Evolutionary conservation across 148 eudicot species (phyloP), one percentile per base, ranked within the genome.

Genomic region (Fagopyrum esculentum): DNA sequence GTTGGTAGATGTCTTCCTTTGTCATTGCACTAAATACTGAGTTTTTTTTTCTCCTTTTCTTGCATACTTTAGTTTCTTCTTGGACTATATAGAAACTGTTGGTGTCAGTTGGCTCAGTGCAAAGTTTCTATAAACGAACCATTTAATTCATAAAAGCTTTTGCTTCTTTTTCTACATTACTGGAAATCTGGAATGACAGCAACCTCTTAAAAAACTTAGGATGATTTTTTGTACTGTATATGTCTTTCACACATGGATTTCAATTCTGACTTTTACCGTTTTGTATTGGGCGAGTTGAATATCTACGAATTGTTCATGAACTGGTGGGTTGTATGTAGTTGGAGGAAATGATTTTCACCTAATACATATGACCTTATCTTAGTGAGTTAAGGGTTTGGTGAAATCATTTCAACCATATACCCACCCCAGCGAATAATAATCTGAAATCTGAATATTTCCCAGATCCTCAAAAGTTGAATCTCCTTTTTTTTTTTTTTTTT

Each of bases 351-450:
- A 63, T 63, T 66, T 40, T 66, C 47, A 66, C 71, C 71, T 66
- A 66, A 40, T 66, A 66, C 71, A 66, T 66, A 43, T 43, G 71
- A 66, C 71, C 19, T 15, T 66, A 43, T 40, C 15, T 0, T 13
- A 15, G 46, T 43, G 71, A 66, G 45, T 30, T 4, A 43, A 66
- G 46, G 46, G 71, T 66, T 66, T 66, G 71, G 71, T 66, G 15
- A 66, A 66, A 66, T 66, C 43, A 12, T 66, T 46, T 43, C 71
- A 66, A 66, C 71, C 71, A 66, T 66, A 66, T 66, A 66, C 30
- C 71, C n/a, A 2, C 46, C 46, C 71, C 47, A 66, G 71, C 71
- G 30, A 66, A 35, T 64, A 35, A 35, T 40, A 64, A 64, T 64
- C 6, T 64, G 70, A 35, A 64, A 64, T 64, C 6, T 64, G 70